phyloP scores from a whole-genome alignment of 2,329 filamentous ascomycete genomes.

The Ceratocystis papillata region DNA sequence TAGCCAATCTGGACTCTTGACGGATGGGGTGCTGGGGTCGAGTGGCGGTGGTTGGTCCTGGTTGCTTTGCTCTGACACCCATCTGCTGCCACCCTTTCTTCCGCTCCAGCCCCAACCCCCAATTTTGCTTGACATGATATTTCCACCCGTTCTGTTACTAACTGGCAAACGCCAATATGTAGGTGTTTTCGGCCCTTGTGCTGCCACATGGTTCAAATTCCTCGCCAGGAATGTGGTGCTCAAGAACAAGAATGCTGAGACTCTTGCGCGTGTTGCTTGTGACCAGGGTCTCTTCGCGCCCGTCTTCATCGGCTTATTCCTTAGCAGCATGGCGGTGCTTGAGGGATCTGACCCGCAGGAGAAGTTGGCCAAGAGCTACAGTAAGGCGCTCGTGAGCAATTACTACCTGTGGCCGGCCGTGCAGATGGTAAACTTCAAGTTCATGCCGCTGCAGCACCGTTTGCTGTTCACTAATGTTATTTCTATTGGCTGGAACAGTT shows the following conservation, averaged over 20 bases:
- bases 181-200: constrained; percentile 78
- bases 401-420: constrained; percentile 81
- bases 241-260: constrained; percentile 55
- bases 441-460: constrained; percentile 72
- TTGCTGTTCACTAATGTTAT: constrained; percentile 80
- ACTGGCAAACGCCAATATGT: neutral
- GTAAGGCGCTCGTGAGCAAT: constrained; percentile 65
- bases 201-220: constrained; percentile 76
- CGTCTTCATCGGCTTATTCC: constrained; percentile 69
- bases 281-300: constrained; percentile 81
- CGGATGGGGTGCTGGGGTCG: neutral
- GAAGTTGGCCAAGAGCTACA: constrained; percentile 62
- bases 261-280: constrained; percentile 62
- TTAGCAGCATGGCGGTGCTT: constrained; percentile 72
- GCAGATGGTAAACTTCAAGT: constrained; percentile 77
- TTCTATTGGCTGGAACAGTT: constrained; percentile 56
- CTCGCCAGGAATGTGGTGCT: constrained; percentile 60
- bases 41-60: too few relatives aligned
- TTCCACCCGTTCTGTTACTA: constrained; percentile 15
- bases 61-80: too few relatives aligned
- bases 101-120: constrained; percentile 11
- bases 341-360: constrained; percentile 53
- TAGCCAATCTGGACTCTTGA: constrained; percentile 25
- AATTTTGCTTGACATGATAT: neutral
- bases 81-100: too few relatives aligned